Base-by-base conservation (phyloP, 2,329 filamentous ascomycete species). In the Claviceps paspali region DNA sequence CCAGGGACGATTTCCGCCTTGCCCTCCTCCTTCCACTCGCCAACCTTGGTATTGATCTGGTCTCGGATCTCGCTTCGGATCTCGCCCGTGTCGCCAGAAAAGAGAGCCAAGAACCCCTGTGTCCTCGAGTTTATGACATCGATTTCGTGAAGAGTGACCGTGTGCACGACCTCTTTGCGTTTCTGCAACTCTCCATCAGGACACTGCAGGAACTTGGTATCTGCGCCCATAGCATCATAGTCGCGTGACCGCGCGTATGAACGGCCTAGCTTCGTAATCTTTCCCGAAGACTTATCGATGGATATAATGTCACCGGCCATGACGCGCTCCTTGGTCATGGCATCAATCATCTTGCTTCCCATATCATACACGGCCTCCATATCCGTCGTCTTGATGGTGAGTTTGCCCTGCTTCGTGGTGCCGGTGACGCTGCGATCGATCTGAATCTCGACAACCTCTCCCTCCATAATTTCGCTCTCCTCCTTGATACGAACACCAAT, bases 311-410 rank as follows among this genome's bases (percentile, higher is more conserved):
- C 91, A 50, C 91, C 91, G 4, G 91, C 91, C 79, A 96, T 94
- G 46, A 98, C 85, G 52, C 92, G 88, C 67, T 98, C 91, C 63
- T 96, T 96, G 48, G 87, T 95, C 86, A 98, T 95, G 46, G 86
- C 86, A 56, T 98, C 91, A 48, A 98, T 98, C 91, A 98, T 96
- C 65, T 96, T 96, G 48, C 82, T 88, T 46, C 91, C 91, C 87
- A 98, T 95, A 53, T 98, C 91, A 64, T 96, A 98, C 47, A 98
- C 83, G 10, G 91, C 94, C 63, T 98, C 91, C 91, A 98, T 98
- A 59, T 98, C 91, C 41, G 88, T 96, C 9, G 91, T 98, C 66
- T 98, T 98, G 66, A 98, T 94, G 15, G 91, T 98, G 46, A 98
- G 78, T 63, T 98, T 98, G 53, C 91, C 91, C 68, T 95, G 88